Conservation (phyloP, 768 basidiomycete genomes). For the Tulasnella sp. region DNA sequence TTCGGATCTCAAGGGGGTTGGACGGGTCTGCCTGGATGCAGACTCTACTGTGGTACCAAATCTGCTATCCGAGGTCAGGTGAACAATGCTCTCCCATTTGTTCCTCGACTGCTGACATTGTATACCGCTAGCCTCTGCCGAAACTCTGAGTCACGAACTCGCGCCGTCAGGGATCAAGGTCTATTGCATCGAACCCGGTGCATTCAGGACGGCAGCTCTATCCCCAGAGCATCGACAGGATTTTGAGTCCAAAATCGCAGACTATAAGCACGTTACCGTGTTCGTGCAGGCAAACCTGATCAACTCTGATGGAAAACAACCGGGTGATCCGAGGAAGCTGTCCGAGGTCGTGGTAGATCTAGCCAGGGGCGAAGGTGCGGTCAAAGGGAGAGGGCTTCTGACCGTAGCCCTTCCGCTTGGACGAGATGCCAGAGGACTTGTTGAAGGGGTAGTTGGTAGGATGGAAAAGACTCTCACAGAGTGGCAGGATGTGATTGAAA, state of each 20-base stretch:
- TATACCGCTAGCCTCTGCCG: no score
- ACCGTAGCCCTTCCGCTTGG: conserved; percentile 24
- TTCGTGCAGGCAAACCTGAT: conserved; percentile 8
- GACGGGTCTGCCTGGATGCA: not conserved
- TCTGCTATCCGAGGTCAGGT: no score
- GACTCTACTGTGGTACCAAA: no score
- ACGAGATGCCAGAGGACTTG: no score
- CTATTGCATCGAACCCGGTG: conserved; percentile 19
- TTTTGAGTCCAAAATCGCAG: not conserved
- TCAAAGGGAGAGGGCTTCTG: conserved; percentile 25
- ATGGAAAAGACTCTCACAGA: no score
- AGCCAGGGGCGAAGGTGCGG: conserved; percentile 22
- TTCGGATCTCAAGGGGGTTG: conserved; percentile 33
- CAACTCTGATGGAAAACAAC: conserved; percentile 21
- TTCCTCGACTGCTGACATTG: no score
- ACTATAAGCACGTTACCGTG: conserved; percentile 16
- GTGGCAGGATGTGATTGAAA: no score
- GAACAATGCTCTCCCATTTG: no score
- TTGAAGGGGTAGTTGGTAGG: no score
- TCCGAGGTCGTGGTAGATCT: conserved; percentile 23
- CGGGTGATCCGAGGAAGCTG: conserved; percentile 23
- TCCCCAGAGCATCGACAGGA: not conserved
- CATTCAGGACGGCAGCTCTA: conserved; percentile 21
- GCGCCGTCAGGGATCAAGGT: conserved; percentile 19
- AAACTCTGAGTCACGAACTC: conserved; percentile 21